Conservation (phyloP, 352 stramenopile species). For the Peronospora tabacina region DNA sequence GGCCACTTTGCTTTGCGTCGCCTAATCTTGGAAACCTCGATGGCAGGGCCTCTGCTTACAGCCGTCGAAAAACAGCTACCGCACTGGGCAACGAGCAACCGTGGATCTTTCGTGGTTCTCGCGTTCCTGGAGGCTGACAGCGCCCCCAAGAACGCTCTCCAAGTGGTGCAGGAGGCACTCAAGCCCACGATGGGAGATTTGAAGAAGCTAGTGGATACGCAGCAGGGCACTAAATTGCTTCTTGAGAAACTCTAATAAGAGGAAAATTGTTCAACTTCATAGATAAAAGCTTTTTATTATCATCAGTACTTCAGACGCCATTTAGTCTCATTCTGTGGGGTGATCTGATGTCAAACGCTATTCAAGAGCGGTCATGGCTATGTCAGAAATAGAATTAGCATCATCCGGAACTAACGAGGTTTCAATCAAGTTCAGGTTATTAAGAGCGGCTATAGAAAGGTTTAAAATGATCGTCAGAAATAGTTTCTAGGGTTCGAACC, state of each 20-base stretch:
- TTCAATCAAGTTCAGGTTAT: not conserved
- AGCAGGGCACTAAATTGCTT: conserved; percentile 79
- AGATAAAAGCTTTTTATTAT: conserved; percentile 29
- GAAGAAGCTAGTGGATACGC: conserved; percentile 46
- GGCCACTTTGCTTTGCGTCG: conserved; percentile 66
- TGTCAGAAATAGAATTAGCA: too few species aligned
- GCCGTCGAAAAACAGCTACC: conserved; percentile 40
- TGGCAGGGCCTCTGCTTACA: conserved; percentile 45
- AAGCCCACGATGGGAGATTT: conserved; percentile 48
- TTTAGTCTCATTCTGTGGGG: too few species aligned
- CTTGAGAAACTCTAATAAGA: conserved; percentile 71
- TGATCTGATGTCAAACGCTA: too few species aligned
- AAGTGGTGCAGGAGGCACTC: conserved; percentile 54
- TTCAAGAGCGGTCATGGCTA: too few species aligned
- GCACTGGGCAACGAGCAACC: conserved; percentile 60
- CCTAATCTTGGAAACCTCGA: conserved; percentile 66
- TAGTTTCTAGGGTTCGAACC: conserved; percentile 18
- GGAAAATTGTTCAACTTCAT: conserved; percentile 33
- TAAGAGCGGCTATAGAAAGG: not conserved
- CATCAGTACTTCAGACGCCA: not conserved
- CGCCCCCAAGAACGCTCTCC: conserved; percentile 35
- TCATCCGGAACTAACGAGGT: not conserved
- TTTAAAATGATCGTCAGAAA: too few species aligned
- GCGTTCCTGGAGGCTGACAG: conserved; percentile 69
- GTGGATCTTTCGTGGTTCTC: conserved; percentile 78